Conservation (phyloP, 805 yeast species). For the Komagataella kurtzmanii region DNA sequence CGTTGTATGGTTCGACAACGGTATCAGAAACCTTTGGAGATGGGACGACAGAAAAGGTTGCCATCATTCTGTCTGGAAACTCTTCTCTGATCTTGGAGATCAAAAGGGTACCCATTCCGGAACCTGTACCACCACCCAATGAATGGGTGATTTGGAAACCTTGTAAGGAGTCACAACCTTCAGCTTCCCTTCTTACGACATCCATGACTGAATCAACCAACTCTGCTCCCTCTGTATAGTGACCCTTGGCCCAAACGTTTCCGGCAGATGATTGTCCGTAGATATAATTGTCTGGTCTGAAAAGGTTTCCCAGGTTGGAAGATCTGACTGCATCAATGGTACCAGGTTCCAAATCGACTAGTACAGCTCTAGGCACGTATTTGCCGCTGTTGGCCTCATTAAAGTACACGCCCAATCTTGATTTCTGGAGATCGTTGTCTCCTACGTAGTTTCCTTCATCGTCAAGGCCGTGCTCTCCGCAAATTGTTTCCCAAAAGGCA, state of each 20-base stretch:
- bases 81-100: constrained; percentile 82
- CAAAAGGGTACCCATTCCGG: constrained; percentile 89
- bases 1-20: constrained; percentile 91
- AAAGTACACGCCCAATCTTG: constrained; percentile 65
- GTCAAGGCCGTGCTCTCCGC: constrained; percentile 80
- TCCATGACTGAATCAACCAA: constrained; percentile 83
- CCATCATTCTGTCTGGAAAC: constrained; percentile 92
- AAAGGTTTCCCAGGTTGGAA: constrained; percentile 71
- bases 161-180: constrained; percentile 83
- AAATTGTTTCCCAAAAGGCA: constrained; percentile 86
- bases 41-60: constrained; percentile 87
- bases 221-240: constrained; percentile 94
- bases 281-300: constrained; percentile 86
- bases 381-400: constrained; percentile 79
- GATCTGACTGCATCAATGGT: constrained; percentile 77
- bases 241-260: constrained; percentile 95
- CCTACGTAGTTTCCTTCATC: constrained; percentile 63
- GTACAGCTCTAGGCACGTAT: constrained; percentile 87
- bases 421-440: constrained; percentile 33
- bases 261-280: constrained; percentile 91
- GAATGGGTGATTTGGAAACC: constrained; percentile 88
- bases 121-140: constrained; percentile 89
- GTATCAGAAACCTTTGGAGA: constrained; percentile 87
- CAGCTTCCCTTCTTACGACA: constrained; percentile 87
- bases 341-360: constrained; percentile 90